Percentiles rank a stretch among this genome's conserved stretches.
Conservation (phyloP, 2,329 filamentous ascomycete genomes). For the Aspergillus pseudonomiae region DNA sequence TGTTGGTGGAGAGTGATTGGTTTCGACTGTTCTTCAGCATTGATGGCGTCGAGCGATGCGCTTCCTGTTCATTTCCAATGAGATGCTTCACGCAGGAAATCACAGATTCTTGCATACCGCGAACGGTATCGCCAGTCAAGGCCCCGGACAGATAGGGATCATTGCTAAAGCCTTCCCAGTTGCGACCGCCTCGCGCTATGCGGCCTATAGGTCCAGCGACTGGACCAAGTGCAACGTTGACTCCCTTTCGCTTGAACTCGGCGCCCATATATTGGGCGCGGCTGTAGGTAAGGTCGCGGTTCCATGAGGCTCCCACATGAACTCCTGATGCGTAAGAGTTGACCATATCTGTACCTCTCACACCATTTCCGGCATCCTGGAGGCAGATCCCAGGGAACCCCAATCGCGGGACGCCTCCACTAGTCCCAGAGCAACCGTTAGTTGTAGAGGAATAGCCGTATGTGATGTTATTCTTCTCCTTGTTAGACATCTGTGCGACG, state of each 20-base stretch:
- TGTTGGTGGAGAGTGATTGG: slow-evolving; percentile 60
- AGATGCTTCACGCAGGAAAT: not conserved
- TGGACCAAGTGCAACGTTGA: slow-evolving; percentile 39
- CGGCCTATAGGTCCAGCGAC: slow-evolving; percentile 47
- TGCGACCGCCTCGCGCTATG: slow-evolving; percentile 44
- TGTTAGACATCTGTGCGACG: too few relatives aligned
- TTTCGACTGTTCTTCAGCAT: slow-evolving; percentile 39
- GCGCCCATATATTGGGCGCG: not conserved
- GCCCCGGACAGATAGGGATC: not conserved
- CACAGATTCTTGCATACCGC: not conserved
- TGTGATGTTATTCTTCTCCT: too few relatives aligned
- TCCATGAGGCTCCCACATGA: not conserved
- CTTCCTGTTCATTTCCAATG: slow-evolving; percentile 62
- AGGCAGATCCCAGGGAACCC: too few relatives aligned
- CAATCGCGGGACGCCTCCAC: too few relatives aligned
- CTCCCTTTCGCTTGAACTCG: slow-evolving; percentile 50
- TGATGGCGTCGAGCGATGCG: slow-evolving; percentile 25
- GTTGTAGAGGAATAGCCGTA: too few relatives aligned
- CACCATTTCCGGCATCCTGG: not conserved
- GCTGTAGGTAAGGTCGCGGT: not conserved
- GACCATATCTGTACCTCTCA: not conserved
- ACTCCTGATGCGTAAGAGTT: not conserved
- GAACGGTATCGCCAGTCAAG: not conserved
- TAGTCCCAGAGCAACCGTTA: too few relatives aligned
- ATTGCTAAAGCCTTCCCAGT: slow-evolving; percentile 47